Evolutionary conservation across 257 asterid genomes (phyloP).

Genomic region (Perilla frutescens): DNA sequence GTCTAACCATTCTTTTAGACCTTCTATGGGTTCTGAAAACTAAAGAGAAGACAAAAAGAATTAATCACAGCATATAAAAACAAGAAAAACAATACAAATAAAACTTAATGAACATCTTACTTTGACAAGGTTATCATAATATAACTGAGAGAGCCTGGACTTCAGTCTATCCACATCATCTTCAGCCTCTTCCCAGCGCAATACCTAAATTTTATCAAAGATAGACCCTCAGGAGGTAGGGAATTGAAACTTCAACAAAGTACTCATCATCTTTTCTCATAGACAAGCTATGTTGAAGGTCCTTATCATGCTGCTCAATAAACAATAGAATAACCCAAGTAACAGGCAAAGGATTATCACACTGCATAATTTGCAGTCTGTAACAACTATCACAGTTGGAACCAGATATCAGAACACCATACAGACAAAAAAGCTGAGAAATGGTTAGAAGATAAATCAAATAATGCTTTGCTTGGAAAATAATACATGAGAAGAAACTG

Average conservation of each 20-base stretch:
- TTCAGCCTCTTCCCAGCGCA: slow-evolving; percentile 63
- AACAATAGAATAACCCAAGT: not conserved
- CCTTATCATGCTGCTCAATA: slow-evolving; percentile 21
- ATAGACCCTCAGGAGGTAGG: not conserved
- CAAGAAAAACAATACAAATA: slow-evolving; percentile 22
- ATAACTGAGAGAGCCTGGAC: slow-evolving; percentile 74
- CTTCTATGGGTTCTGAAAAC: slow-evolving; percentile 86
- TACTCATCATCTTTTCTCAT: slow-evolving; percentile 2
- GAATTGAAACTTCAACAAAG: slow-evolving; percentile 21
- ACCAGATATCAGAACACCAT: not conserved
- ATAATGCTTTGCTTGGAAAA: slow-evolving; percentile 9
- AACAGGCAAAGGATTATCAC: slow-evolving; percentile 1
- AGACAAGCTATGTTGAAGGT: not conserved
- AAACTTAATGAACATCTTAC: slow-evolving; percentile 45
- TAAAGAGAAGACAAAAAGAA: slow-evolving; percentile 31
- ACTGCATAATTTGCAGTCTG: not conserved
- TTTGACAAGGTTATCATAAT: slow-evolving; percentile 66
- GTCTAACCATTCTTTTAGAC: slow-evolving; percentile 94
- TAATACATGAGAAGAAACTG: not conserved
- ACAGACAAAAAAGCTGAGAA: not conserved
- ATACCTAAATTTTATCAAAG: slow-evolving; percentile 54
- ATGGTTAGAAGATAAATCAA: not conserved
- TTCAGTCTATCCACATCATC: slow-evolving; percentile 72
- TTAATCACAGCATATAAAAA: slow-evolving; percentile 17
- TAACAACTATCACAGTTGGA: slow-evolving; percentile 14